Evolutionary conservation across 2,329 filamentous ascomycete species (phyloP), one percentile per base, ranked within the genome.

Genomic region (Nigrospora oryzae): DNA sequence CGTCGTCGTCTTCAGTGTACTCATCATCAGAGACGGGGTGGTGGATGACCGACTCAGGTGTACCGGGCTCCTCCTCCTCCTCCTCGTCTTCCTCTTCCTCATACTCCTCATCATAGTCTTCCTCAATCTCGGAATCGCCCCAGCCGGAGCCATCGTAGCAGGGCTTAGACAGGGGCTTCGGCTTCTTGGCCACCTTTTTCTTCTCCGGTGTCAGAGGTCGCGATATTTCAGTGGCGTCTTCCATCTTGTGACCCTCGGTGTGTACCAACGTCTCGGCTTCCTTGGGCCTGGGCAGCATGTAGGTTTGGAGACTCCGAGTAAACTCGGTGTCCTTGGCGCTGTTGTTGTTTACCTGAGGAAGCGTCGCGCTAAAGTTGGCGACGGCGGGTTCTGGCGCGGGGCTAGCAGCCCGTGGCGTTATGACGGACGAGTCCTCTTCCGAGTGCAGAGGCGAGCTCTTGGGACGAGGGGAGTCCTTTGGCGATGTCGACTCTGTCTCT

Each of bases 1-100:
- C 59, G 17, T 58, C 60, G 15, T 61, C 55, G 39, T 56, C 54
- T 4, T 53, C 54, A 8, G 62, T 61, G 11, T 63, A 59, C 19
- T 63, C 57, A 28, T 66, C 64, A 38, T 73, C 68, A 3, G 68
- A 63, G 40, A 87, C 63, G 2, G 82, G 80, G 56, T 90, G 86
- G 49, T 87, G 86, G 51, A 96, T 91, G 17, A 97, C 90, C 7
- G 91, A 97, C 41, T 89, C 86, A 13, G 91, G 90, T 8, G 89
- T 94, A 32, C 81, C 78, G 11, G 81, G 80, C 50, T 84, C 82
- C 1, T 78, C 68, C 2, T 75, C 71, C 44, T 70, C 65, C 62
- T 74, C 53, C 70, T 62, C n/a, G n/a, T n/a, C 74, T 40, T 77
- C 74, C 31, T 75, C 69, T 36, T 72, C 71, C 17, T 28, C 23